Conservation (phyloP, 495 filamentous ascomycete genomes). For the Xylaria bambusicola region DNA sequence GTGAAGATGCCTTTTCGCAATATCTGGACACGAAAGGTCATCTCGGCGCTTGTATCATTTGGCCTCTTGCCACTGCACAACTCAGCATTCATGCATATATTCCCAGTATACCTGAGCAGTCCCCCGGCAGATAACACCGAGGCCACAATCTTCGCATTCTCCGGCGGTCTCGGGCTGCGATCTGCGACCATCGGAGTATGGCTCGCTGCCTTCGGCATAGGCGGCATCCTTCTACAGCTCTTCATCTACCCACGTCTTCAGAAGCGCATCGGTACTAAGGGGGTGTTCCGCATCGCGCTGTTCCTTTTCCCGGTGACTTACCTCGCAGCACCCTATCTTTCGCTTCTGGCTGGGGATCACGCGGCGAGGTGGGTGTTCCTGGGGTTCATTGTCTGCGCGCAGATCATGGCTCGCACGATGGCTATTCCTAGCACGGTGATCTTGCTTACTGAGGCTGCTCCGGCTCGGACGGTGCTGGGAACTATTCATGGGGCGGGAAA, state of each 20-base stretch:
- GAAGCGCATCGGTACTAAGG: conserved; percentile 61
- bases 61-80: conserved; percentile 72
- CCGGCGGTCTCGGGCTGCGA: conserved; percentile 71
- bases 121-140: conserved; percentile 55
- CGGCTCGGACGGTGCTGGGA: conserved; percentile 61
- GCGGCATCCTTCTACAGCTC: conserved; percentile 69
- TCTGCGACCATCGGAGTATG: conserved; percentile 68
- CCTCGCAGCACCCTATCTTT: conserved; percentile 65
- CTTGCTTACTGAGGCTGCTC: conserved; percentile 69
- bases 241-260: conserved; percentile 68
- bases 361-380: conserved; percentile 54
- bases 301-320: conserved; percentile 69
- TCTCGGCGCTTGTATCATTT: conserved; percentile 63
- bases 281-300: conserved; percentile 59
- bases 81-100: conserved; percentile 73
- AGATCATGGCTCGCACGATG: conserved; percentile 73
- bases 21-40: conserved; percentile 65
- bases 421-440: conserved; percentile 68
- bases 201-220: conserved; percentile 67
- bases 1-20: conserved; percentile 52
- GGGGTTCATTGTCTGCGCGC: conserved; percentile 61
- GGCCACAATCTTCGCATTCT: conserved; percentile 62
- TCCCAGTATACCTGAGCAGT: conserved; percentile 70
- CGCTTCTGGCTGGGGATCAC: conserved; percentile 51
- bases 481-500: conserved; percentile 72